phyloP scores from a whole-genome alignment of 441 rosid genomes.

The Brassica hybrid region DNA sequence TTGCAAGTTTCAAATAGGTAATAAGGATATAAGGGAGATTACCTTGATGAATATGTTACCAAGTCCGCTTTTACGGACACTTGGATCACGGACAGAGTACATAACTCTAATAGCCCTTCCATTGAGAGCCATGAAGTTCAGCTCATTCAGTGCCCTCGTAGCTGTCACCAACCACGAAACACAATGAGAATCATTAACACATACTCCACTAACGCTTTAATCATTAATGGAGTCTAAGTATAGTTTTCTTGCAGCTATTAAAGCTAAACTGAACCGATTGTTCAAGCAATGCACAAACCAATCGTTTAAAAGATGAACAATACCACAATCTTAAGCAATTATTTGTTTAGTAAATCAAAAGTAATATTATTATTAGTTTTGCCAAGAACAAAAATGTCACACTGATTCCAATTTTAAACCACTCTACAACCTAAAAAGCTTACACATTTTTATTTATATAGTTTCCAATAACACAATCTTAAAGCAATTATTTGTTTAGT shows the following conservation, averaged over 20 bases:
- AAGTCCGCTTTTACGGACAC: conserved; percentile 67
- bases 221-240: neutral
- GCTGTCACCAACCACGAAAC: conserved; percentile 49
- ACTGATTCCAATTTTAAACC: no score
- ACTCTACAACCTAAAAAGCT: no score
- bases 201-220: no score
- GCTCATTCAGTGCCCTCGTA: conserved; percentile 58
- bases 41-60: conserved; percentile 81
- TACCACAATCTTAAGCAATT: neutral
- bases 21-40: no score
- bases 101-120: conserved; percentile 64
- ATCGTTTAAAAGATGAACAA: neutral
- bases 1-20: neutral
- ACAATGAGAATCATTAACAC: neutral
- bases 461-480: no score
- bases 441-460: no score
- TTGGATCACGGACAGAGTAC: conserved; percentile 79
- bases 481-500: neutral
- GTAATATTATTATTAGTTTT: neutral
- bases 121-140: conserved; percentile 62
- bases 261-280: no score
- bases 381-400: no score
- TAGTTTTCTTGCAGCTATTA: neutral
- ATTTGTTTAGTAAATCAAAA: neutral
- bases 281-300: no score